phyloP scores from a whole-genome alignment of 2,329 filamentous ascomycete genomes.

The Rosellinia necatrix region DNA sequence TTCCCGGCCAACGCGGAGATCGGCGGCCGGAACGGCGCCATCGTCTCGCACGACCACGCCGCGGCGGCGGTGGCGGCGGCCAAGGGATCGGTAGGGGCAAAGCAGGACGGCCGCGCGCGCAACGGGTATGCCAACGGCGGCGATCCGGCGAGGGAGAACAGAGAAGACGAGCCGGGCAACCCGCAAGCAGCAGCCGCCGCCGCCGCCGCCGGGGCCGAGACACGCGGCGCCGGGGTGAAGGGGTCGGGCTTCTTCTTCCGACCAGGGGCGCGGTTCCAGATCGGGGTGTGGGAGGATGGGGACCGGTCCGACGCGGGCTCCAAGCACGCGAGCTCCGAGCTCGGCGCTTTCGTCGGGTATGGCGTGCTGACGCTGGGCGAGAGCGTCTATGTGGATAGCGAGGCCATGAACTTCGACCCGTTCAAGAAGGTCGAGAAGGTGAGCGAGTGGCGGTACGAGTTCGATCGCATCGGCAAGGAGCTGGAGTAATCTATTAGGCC shows the following conservation, averaged over 20 bases:
- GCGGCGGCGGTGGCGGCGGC: neutral
- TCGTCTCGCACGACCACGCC: constrained; percentile 20
- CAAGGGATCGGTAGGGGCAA: neutral
- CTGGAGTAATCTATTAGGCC: constrained; percentile 31
- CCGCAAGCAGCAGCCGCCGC: constrained; percentile 15
- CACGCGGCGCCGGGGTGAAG: constrained; percentile 26
- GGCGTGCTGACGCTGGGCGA: constrained; percentile 35
- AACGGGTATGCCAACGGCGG: neutral
- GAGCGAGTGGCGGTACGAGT: constrained; percentile 39
- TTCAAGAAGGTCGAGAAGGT: constrained; percentile 40
- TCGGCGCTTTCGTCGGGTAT: constrained; percentile 28
- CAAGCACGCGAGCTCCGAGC: constrained; percentile 23
- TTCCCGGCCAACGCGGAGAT: constrained; percentile 40
- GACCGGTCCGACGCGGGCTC: constrained; percentile 24
- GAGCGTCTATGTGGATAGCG: constrained; percentile 41
- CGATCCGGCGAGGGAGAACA: neutral
- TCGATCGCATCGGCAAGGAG: constrained; percentile 39
- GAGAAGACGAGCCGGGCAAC: constrained; percentile 17
- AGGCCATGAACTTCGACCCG: constrained; percentile 42
- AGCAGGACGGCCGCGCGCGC: neutral
- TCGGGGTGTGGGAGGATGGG: constrained; percentile 40
- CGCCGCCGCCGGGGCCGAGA: constrained; percentile 29
- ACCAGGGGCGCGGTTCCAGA: constrained; percentile 34
- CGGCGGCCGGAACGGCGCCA: constrained; percentile 34
- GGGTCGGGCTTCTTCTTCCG: constrained; percentile 42